Evolutionary conservation across 2,329 filamentous ascomycete species (phyloP), one percentile per base, ranked within the genome.

Genomic region (Phyllosticta capitalensis): DNA sequence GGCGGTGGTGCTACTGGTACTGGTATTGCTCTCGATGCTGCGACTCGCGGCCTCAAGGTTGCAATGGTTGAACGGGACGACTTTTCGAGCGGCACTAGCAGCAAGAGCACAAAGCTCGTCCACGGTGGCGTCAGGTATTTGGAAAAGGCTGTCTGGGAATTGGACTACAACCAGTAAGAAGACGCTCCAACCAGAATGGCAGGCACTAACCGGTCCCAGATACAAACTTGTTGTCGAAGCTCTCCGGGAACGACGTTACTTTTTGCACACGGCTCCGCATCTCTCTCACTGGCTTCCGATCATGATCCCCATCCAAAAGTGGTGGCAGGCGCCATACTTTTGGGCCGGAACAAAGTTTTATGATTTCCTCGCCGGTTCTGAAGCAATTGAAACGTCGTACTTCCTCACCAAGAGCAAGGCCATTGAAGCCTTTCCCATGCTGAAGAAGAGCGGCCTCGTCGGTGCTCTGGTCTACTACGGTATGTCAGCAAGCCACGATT

Each of bases 301-400:
- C 68, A 88, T 94, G 81, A 83, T 94, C 64, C 89, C 89, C 2
- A 78, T 92, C 64, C 83, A 91, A 73, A 86, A 85, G 71, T 92
- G 88, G 88, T 91, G 87, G 86, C 86, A 92, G 75, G 85, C 85
- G 17, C 89, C 89, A 5, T 89, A 90, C 74, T 89, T 87, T 71
- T 89, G 86, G 86, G 82, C 80, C 48, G 87, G 87, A 55, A 88
- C 85, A 62, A 95, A 95, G 73, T 83, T 84, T 65, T 95, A 95
- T 74, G 90, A 95, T 74, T 83, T 91, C 66, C 80, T 95, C 64
- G 90, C 90, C 66, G 90, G 90, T 14, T 87, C 86, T 49, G 90
- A 95, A 72, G 90, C 90, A 59, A 92, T 95, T 67, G 90, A 95
- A 73, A 90, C 84, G 67, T 92, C 89, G 5, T 95, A 95, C 75